Evolutionary conservation across 176 grass and related monocot genomes (phyloP).

Genomic region (Hyparrhenia diplandra): DNA sequence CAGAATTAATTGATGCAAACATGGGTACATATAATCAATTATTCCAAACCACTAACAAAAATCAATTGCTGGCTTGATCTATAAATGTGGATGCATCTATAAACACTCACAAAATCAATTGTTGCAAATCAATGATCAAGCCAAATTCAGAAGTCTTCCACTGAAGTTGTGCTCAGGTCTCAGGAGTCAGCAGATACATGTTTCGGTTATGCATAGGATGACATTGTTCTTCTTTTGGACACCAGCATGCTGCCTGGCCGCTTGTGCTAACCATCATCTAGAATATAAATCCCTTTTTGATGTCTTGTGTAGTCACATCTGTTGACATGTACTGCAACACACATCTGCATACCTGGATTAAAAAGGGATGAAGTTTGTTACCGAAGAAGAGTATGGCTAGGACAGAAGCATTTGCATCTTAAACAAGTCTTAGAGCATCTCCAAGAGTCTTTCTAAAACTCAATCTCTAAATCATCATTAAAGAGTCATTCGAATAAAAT

Average conservation of each 20-base stretch:
- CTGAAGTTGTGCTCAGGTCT: too few species aligned
- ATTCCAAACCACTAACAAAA: not conserved
- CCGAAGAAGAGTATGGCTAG: not conserved
- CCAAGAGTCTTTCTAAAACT: too few species aligned
- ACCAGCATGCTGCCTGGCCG: too few species aligned
- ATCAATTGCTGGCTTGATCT: not conserved
- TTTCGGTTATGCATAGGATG: too few species aligned
- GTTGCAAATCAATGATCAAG: not conserved
- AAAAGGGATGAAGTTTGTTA: not conserved
- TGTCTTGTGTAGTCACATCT: conserved; percentile 66
- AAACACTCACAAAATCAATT: not conserved
- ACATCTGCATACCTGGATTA: conserved; percentile 60
- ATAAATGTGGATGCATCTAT: not conserved
- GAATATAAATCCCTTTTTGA: conserved; percentile 35
- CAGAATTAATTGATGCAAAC: too few species aligned
- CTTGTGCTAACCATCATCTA: not conserved
- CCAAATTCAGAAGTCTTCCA: not conserved
- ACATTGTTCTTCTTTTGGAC: too few species aligned
- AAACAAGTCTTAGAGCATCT: not conserved
- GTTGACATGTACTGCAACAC: conserved; percentile 75
- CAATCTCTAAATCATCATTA: too few species aligned
- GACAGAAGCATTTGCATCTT: not conserved
- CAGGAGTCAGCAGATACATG: too few species aligned
- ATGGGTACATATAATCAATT: not conserved
- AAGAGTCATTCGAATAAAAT: too few species aligned